Conservation (phyloP, 2,329 filamentous ascomycete species). For the Colletotrichum chlorophyti region DNA sequence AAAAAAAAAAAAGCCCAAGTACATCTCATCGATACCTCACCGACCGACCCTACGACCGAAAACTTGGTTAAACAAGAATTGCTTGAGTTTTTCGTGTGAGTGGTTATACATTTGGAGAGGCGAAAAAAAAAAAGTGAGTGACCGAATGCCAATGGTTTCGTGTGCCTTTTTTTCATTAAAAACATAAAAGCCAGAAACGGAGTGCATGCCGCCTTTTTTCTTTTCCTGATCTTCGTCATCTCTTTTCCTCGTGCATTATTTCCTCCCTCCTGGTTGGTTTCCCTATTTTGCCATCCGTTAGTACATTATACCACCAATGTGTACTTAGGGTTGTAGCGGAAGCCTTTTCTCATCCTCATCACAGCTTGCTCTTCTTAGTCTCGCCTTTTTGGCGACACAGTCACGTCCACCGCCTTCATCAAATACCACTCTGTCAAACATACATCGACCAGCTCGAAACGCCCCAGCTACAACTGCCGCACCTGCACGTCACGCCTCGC, state of each 20-base stretch:
- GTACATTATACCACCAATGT: background rate
- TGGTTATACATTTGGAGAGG: conserved; percentile 3
- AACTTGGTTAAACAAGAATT: background rate
- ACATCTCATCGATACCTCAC: conserved; percentile 9
- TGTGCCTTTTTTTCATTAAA: conserved; percentile 13
- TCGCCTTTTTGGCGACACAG: background rate
- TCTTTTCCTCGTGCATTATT: background rate
- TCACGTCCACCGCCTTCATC: background rate
- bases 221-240: conserved; percentile 13
- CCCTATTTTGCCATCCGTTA: background rate
- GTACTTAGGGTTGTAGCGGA: conserved; percentile 11
- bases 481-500: conserved; percentile 2
- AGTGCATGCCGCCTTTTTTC: conserved; percentile 25
- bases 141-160: conserved; percentile 21
- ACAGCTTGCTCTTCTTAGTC: background rate
- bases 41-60: background rate
- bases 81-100: background rate
- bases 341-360: conserved; percentile 10
- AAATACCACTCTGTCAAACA: conserved; percentile 1
- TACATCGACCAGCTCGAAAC: background rate
- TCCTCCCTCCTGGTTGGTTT: background rate
- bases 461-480: conserved; percentile 4
- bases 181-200: too few species aligned
- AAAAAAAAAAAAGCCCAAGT: conserved; percentile 7
- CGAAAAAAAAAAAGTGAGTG: conserved; percentile 2